These are phyloP conservation scores for Tieghemiomyces parasiticus DNA, from an alignment of 192 early-diverging fungal species.

Conservation along the genomic window DNA sequence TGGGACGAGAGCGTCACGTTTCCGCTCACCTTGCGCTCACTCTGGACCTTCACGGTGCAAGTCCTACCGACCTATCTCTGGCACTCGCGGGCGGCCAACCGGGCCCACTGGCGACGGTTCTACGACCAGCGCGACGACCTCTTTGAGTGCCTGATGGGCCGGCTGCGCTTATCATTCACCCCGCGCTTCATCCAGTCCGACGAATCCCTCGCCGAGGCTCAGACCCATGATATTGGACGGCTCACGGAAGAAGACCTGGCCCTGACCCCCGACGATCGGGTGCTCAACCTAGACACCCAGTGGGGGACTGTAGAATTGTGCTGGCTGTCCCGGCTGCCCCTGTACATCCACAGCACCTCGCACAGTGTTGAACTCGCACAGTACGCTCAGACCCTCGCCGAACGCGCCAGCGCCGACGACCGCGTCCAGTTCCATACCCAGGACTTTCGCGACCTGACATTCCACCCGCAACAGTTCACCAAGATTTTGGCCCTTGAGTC, in stretches of 20 bases:
- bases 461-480: slow-evolving; percentile 7
- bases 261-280: slow-evolving; percentile 24
- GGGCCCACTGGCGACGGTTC: slow-evolving; percentile 15
- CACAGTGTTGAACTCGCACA: slow-evolving; percentile 22
- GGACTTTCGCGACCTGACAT: slow-evolving; percentile 26
- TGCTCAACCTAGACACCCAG: slow-evolving; percentile 23
- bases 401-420: slow-evolving; percentile 22
- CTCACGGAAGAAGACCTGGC: slow-evolving; percentile 25
- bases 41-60: slow-evolving; percentile 14
- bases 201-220: slow-evolving; percentile 15
- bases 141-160: slow-evolving; percentile 25
- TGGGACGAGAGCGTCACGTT: slow-evolving; percentile 23
- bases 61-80: neutral
- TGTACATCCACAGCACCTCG: slow-evolving; percentile 21
- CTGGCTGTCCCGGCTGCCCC: slow-evolving; percentile 20
- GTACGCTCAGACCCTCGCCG: slow-evolving; percentile 22
- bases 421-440: slow-evolving; percentile 23
- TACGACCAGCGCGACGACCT: slow-evolving; percentile 23
- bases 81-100: slow-evolving; percentile 19
- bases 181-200: slow-evolving; percentile 21
- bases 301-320: slow-evolving; percentile 33
- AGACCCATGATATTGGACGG: slow-evolving; percentile 16
- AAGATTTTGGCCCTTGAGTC: neutral
- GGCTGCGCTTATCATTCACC: slow-evolving; percentile 24
- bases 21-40: slow-evolving; percentile 17